These are phyloP conservation scores for Infundibulicybe gibba DNA, from an alignment of 768 basidiomycete genomes.

Conservation along the genomic window DNA sequence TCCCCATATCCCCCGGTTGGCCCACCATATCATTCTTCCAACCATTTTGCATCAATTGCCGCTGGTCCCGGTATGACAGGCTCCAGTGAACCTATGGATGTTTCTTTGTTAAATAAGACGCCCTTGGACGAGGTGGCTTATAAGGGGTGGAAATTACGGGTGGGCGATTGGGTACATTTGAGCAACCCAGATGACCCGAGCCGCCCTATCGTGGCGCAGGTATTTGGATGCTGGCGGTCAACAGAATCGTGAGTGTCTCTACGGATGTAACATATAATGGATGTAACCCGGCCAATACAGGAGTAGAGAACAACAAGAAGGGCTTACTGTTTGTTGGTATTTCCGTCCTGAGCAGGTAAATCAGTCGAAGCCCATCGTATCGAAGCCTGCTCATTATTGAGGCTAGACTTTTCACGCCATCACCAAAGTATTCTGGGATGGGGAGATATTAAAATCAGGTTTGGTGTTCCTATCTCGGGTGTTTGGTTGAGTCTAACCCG, in stretches of 20 bases:
- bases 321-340: slow-evolving; percentile 91
- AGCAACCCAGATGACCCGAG: slow-evolving; percentile 87
- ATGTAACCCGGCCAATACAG: slow-evolving; percentile 22
- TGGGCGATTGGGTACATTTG: slow-evolving; percentile 90
- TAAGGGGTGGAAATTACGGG: slow-evolving; percentile 71
- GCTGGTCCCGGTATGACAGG: slow-evolving; percentile 80
- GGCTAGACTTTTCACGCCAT: slow-evolving; percentile 79
- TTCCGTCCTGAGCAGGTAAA: slow-evolving; percentile 80
- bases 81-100: slow-evolving; percentile 47
- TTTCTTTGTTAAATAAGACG: slow-evolving; percentile 68
- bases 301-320: slow-evolving; percentile 55
- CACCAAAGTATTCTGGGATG: slow-evolving; percentile 80
- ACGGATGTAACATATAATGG: slow-evolving; percentile 1
- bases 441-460: slow-evolving; percentile 95
- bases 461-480: slow-evolving; percentile 17
- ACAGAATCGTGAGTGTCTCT: slow-evolving; percentile 51
- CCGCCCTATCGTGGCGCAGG: slow-evolving; percentile 85
- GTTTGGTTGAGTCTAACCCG: not conserved
- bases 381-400: not conserved
- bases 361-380: slow-evolving; percentile 4
- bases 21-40: slow-evolving; percentile 53
- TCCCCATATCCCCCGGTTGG: slow-evolving; percentile 52
- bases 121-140: slow-evolving; percentile 75
- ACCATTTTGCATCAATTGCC: slow-evolving; percentile 68
- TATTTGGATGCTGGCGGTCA: slow-evolving; percentile 79